Evolutionary conservation across 371 early-diverging fungal genomes (phyloP), one percentile per base, ranked within the genome.

Genomic region (Saksenaea oblongispora): DNA sequence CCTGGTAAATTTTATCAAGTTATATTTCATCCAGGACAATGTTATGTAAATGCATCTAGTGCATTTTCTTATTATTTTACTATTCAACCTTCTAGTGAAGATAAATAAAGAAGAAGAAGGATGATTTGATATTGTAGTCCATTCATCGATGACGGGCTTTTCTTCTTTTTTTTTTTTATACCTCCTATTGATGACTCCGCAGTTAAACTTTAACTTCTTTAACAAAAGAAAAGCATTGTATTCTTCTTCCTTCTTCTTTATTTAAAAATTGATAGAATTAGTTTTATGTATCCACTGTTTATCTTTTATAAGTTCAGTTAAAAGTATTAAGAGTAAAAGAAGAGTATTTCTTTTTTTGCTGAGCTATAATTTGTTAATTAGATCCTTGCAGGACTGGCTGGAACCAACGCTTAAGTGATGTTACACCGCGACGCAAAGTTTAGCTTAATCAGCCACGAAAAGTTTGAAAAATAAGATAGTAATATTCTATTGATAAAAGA

Each of bases 61-160:
- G 67, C 67, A n/a, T 62, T 59, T 28, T 67, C 67, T 1, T 53
- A 51, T 0, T 31, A 22, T n/a, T 67, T 67, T 47, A 62, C 59
- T 13, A 62, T 67, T 37, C 18, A 26, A 26, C 47, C 47, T 2
- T 3, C 39, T 11, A 11, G 11, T n/a, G 11, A 14, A 14, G 39
- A 3, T 39, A 11, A 39, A 39, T 3, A 39, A 39, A 11, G 2
- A 22, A 22, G 22, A 22, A 18, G 22, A 47, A 39, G n/a, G 10
- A 39, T n/a, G 1, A 2, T 39, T n/a, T 11, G 2, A 11, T 11
- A 5, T 39, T n/a, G n/a, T 39, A 14, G n/a, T 39, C 39, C 39
- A 39, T 8, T 36, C 13, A 8, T 8, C n/a, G n/a, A n/a, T 31
- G 51, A 47, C 51, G 51, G 51, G 51, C 51, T 47, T 47, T 44